These are phyloP conservation scores for Yamadazyma buinensis DNA, from an alignment of 1,139 yeast species.

Conservation along the genomic window DNA sequence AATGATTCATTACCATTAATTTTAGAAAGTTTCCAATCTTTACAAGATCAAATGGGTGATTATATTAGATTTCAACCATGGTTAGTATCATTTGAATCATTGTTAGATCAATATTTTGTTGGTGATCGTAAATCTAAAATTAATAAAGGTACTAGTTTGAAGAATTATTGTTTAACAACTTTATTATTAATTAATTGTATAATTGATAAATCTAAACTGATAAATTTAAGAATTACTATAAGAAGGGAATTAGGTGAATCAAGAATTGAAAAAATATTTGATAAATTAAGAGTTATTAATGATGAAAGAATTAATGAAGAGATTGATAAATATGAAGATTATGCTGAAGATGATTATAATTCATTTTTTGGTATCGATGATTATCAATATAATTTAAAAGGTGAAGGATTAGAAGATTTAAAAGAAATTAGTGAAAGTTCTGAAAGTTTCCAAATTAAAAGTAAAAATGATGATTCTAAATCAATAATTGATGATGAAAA, in stretches of 20 bases:
- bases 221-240: slow-evolving; percentile 28
- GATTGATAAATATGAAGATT: slow-evolving; percentile 39
- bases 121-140: slow-evolving; percentile 15
- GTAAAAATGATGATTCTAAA: too few relatives aligned
- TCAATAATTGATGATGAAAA: too few relatives aligned
- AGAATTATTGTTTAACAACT: slow-evolving; percentile 44
- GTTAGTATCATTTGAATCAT: slow-evolving; percentile 35
- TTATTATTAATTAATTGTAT: slow-evolving; percentile 42
- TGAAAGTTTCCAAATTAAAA: slow-evolving; percentile 1
- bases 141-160: slow-evolving; percentile 18
- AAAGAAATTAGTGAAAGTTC: slow-evolving; percentile 11
- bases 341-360: slow-evolving; percentile 39
- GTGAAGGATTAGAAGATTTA: slow-evolving; percentile 8
- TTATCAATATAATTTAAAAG: slow-evolving; percentile 11
- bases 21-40: slow-evolving; percentile 29
- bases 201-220: slow-evolving; percentile 31
- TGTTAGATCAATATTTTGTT: slow-evolving; percentile 29
- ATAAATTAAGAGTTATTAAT: slow-evolving; percentile 31
- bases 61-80: slow-evolving; percentile 40
- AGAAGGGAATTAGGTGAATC: slow-evolving; percentile 42
- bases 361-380: slow-evolving; percentile 14
- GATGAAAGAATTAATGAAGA: slow-evolving; percentile 43
- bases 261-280: slow-evolving; percentile 35
- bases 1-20: slow-evolving; percentile 24
- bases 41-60: slow-evolving; percentile 37